Percentiles rank a stretch among this genome's conserved stretches.
Evolutionary conservation across 345 rosid species (phyloP).

Genomic region (Cochlearia excelsa): DNA sequence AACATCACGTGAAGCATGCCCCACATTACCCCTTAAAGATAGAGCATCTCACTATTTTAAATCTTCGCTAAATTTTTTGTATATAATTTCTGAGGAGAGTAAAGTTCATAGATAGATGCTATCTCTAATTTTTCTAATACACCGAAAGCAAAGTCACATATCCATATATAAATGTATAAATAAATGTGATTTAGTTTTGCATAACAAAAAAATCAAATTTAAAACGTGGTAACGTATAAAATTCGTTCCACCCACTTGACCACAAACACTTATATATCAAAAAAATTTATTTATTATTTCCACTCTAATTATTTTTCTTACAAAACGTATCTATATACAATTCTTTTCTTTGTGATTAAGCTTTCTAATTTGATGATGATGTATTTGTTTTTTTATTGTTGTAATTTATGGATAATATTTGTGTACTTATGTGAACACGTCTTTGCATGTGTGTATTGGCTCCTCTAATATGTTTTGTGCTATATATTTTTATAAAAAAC

Average conservation of each 20-base stretch:
- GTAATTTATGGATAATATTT: conserved; percentile 3
- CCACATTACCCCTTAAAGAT: conserved; percentile 60
- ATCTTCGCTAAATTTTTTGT: conserved; percentile 13
- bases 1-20: conserved; percentile 76
- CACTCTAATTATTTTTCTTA: neutral
- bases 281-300: neutral
- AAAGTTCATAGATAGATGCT: no score
- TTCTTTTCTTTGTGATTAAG: conserved; percentile 59
- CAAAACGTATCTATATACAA: conserved; percentile 17
- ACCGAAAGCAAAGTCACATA: no score
- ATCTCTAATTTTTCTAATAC: no score
- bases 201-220: no score
- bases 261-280: no score
- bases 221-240: no score
- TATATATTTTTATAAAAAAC: neutral
- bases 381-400: neutral
- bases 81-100: no score
- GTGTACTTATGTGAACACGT: conserved; percentile 27
- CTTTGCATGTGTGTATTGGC: conserved; percentile 17
- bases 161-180: no score
- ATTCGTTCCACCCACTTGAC: no score
- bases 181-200: no score
- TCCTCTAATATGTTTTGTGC: conserved; percentile 2
- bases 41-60: conserved; percentile 47
- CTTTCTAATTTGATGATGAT: conserved; percentile 32